These are phyloP conservation scores for Xylaria telfairii DNA, from an alignment of 495 filamentous ascomycete species.

Conservation along the genomic window DNA sequence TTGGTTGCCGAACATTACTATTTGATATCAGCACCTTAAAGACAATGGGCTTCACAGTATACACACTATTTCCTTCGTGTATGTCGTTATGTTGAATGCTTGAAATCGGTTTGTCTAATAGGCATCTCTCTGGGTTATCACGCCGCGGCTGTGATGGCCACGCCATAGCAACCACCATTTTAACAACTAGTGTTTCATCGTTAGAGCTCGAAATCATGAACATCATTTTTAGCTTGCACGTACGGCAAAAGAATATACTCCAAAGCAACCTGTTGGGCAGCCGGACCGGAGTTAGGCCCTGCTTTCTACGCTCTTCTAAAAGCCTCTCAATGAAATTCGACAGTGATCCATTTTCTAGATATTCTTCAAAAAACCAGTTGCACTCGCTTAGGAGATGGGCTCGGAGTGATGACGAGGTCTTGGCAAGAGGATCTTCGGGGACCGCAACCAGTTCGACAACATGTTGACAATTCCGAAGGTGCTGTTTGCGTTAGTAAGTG, in stretches of 20 bases:
- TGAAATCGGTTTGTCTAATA: not conserved
- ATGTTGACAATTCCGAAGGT: not conserved
- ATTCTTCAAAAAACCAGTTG: not conserved
- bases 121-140: not conserved
- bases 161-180: not conserved
- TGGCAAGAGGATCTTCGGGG: not conserved
- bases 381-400: not conserved
- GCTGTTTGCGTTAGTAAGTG: not conserved
- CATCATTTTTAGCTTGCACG: not conserved
- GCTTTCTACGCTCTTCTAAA: not conserved
- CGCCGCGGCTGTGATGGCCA: not conserved
- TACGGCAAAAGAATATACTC: not conserved
- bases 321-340: not conserved
- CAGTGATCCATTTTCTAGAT: not conserved
- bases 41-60: not conserved
- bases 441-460: not conserved
- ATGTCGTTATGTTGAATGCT: conserved; percentile 1
- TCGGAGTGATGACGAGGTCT: not conserved
- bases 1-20: not conserved
- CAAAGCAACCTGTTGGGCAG: not conserved
- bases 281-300: not conserved
- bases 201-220: not conserved
- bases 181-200: not conserved
- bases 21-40: not conserved
- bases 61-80: not conserved